phyloP scores from a whole-genome alignment of 345 rosid species.

The Durio zibethinus region DNA sequence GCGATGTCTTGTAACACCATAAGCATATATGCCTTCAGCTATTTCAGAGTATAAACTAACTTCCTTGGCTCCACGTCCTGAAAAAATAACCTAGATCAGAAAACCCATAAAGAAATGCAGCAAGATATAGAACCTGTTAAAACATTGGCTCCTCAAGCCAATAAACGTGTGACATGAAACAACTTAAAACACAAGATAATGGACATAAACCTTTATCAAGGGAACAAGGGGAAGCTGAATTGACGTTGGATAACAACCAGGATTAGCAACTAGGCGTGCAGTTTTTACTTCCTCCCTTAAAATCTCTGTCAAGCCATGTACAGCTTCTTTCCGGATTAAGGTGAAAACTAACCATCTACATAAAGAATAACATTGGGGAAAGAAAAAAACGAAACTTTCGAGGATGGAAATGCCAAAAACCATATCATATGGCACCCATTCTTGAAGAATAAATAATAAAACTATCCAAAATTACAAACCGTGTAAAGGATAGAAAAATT shows the following conservation, averaged over 20 bases:
- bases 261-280: constrained; percentile 88
- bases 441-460: neutral
- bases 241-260: constrained; percentile 96
- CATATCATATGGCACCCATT: neutral
- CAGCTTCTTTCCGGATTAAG: constrained; percentile 68
- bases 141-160: neutral
- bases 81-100: constrained; percentile 17
- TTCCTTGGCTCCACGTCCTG: constrained; percentile 98
- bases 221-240: constrained; percentile 96
- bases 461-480: neutral
- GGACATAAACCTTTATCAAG: constrained; percentile 56
- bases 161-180: neutral
- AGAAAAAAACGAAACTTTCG: neutral
- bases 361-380: neutral
- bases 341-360: constrained; percentile 10
- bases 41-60: constrained; percentile 75
- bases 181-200: constrained; percentile 8
- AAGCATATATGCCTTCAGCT: constrained; percentile 87
- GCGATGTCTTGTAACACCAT: constrained; percentile 87
- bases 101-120: constrained; percentile 6
- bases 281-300: constrained; percentile 59
- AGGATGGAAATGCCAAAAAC: neutral
- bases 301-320: constrained; percentile 92
- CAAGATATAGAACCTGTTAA: neutral
- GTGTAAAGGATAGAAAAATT: neutral